Evolutionary conservation across 768 basidiomycete species (phyloP).

Genomic region (Mycena rosella): DNA sequence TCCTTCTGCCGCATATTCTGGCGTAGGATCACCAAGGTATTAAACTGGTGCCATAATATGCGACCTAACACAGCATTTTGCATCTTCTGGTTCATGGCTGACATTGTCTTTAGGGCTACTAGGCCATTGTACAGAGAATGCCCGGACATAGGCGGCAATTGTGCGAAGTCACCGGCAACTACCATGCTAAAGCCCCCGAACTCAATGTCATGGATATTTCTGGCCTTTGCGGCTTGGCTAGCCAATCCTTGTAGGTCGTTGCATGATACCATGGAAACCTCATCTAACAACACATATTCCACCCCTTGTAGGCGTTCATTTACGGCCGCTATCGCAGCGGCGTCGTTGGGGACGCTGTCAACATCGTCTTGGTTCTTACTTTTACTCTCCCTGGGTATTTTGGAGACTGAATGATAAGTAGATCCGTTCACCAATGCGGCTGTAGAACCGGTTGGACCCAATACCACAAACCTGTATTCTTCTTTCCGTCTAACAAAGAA

Average conservation of each 20-base stretch:
- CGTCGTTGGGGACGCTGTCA: constrained; percentile 1
- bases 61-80: constrained; percentile 31
- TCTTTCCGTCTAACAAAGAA: constrained; percentile 41
- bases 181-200: constrained; percentile 44
- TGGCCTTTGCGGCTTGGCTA: constrained; percentile 32
- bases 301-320: not conserved
- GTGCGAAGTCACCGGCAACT: constrained; percentile 58
- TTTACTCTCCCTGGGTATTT: not conserved
- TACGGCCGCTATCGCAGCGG: not conserved
- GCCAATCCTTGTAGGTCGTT: constrained; percentile 43
- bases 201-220: not conserved
- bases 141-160: constrained; percentile 41
- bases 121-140: not conserved
- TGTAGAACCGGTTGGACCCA: constrained; percentile 50
- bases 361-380: not conserved
- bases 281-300: constrained; percentile 42
- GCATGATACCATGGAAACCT: constrained; percentile 46
- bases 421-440: constrained; percentile 48
- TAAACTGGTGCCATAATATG: constrained; percentile 48
- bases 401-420: constrained; percentile 40
- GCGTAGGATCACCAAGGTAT: constrained; percentile 48
- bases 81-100: not conserved
- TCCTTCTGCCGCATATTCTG: constrained; percentile 51
- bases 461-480: constrained; percentile 35
- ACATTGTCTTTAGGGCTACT: not conserved